Percentiles rank a stretch among this genome's conserved stretches.
These are phyloP conservation scores for Crithidia mellificae DNA, from an alignment of 208 protist species.

Conservation along the genomic window DNA sequence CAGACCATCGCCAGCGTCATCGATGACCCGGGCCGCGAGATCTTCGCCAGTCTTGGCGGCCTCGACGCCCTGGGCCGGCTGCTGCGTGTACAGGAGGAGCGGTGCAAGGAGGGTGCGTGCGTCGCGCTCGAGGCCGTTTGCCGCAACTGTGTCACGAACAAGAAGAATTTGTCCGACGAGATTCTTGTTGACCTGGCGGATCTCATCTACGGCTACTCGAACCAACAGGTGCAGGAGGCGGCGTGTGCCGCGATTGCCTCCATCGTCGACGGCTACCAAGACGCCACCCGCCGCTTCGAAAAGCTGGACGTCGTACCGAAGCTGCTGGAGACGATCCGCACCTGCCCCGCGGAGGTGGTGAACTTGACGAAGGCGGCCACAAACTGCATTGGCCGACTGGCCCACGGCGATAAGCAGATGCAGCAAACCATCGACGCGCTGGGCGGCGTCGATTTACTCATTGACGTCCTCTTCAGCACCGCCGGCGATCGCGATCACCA, in stretches of 20 bases:
- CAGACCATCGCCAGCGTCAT: constrained; percentile 89
- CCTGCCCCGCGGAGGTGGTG: constrained; percentile 83
- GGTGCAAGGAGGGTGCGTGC: constrained; percentile 89
- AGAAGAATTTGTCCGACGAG: constrained; percentile 46
- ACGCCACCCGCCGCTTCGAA: constrained; percentile 62
- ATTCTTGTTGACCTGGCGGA: constrained; percentile 78
- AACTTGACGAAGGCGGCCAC: constrained; percentile 87
- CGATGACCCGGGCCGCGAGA: constrained; percentile 75
- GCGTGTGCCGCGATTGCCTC: constrained; percentile 84
- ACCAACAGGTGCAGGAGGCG: constrained; percentile 91
- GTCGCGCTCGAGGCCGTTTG: constrained; percentile 86
- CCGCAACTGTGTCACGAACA: constrained; percentile 75
- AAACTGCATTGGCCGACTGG: constrained; percentile 86
- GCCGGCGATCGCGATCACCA: constrained; percentile 87
- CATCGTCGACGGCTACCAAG: constrained; percentile 76
- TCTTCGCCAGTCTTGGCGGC: constrained; percentile 65
- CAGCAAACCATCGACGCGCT: constrained; percentile 75
- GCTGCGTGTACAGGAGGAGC: constrained; percentile 85
- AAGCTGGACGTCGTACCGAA: constrained; percentile 80
- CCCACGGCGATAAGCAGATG: constrained; percentile 81
- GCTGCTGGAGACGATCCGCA: constrained; percentile 86
- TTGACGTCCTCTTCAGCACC: constrained; percentile 86
- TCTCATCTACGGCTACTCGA: constrained; percentile 87
- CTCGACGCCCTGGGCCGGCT: constrained; percentile 73
- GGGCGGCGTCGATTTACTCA: constrained; percentile 82